Percentiles rank a stretch among this genome's conserved stretches.
phyloP scores from a whole-genome alignment of 495 filamentous ascomycete genomes.

The Apiosordaria backusii region DNA sequence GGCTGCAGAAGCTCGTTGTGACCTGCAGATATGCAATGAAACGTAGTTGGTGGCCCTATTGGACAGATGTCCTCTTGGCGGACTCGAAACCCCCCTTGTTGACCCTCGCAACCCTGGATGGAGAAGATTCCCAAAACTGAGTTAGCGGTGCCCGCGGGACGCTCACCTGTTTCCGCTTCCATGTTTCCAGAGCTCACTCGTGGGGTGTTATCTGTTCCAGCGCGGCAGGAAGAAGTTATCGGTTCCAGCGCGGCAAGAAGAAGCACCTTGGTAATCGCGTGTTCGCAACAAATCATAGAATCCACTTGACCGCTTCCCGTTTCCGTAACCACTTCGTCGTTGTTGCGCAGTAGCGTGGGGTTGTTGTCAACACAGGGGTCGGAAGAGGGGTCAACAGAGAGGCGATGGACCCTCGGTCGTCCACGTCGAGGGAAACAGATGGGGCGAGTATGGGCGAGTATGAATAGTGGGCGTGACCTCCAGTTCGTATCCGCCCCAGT shows the following conservation, averaged over 20 bases:
- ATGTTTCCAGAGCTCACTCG: neutral
- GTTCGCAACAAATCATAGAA: neutral
- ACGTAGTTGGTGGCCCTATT: neutral
- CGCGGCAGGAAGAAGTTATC: neutral
- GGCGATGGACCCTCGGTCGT: neutral
- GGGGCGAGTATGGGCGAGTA: neutral
- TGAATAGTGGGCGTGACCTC: neutral
- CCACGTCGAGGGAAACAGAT: neutral
- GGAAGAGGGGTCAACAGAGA: neutral
- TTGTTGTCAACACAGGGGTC: neutral
- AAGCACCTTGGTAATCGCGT: neutral
- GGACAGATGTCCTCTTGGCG: neutral
- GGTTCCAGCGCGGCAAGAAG: neutral
- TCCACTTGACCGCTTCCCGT: neutral
- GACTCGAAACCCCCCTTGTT: neutral
- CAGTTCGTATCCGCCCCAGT: neutral
- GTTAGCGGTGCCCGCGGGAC: neutral
- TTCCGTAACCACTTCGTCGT: neutral
- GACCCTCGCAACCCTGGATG: neutral
- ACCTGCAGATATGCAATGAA: neutral
- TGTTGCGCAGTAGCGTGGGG: conserved; percentile 5
- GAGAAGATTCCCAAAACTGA: neutral
- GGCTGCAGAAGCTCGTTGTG: neutral
- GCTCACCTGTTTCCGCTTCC: neutral
- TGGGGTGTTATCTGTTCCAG: neutral